Base-by-base conservation (phyloP, 139 green algal species). In the Picochlorum sp. region DNA sequence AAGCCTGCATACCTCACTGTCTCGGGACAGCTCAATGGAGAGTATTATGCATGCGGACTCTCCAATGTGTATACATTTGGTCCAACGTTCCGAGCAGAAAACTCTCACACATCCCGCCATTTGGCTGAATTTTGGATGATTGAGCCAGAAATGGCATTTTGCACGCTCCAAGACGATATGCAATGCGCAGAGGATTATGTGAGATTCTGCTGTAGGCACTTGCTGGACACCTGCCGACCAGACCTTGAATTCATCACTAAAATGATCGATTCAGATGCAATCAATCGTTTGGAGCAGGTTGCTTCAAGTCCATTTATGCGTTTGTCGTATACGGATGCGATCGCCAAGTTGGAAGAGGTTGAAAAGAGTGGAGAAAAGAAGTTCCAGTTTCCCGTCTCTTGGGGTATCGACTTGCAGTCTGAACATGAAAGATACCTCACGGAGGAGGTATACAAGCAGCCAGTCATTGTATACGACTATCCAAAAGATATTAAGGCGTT, bases 91-190 rank as follows among this genome's bases (percentile, higher is more conserved):
- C 81, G 92, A 24, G 92, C 92, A 1, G 92, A 98, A 74, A 89
- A 95, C 78, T 88, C 71, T 30, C 87, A 95, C 83, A 98, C 92
- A 2, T 78, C 81, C 9, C 82, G 94, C 37, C 94, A 99, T 78
- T 75, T 98, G 57, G 92, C 94, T 14, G 92, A 98, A 78, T 98
- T 98, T 74, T 97, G 91, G 91, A 98, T 98, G 93, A 96, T 98
- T 60, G 93, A 98, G 79, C 93, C 93, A 7, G 91, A 98, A 83
- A 90, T 98, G 37, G 90, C 92, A 31, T 98, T 96, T 75, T 92
- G 87, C 59, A 77, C 95, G 81, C 82, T 97, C 31, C n/a, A 73
- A 49, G 83, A 96, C 57, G 86, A 96, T 83, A 98, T 98, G 92
- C 69, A 62, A 49, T 78, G 66, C 59, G 87, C 87, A 20, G 87